Base-by-base conservation (phyloP, 2,329 filamentous ascomycete species). In the Fusarium redolens region DNA sequence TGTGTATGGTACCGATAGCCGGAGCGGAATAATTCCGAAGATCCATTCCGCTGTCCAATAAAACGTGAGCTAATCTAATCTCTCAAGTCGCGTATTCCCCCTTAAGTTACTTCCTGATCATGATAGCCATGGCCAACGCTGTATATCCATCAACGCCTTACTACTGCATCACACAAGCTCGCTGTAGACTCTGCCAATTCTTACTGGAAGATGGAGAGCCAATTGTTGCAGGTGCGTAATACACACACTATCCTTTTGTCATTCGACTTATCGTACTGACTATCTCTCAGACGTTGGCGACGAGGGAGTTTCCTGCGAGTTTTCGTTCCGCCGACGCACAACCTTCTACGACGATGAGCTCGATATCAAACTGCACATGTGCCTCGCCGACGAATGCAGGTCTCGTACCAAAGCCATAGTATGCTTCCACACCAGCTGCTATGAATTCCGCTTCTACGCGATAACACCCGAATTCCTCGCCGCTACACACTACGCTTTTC, bases 141-240 rank as follows among this genome's bases (percentile, higher is more conserved):
- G 15, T 31, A 47, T 7, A 31, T 47, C 17, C 25, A 31, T 31
- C 37, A 22, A 30, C 51, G 35, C 51, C 51, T 22, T 54, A 54
- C 48, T 56, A 47, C 43, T 68, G 64, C 61, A 65, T 71, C 37
- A 65, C 61, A 13, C 35, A 71, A 48, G 68, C 64, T 33, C 64
- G 60, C 11, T 65, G 57, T 40, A 65, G 64, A 45, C 43, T 65
- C 7, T 71, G 68, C 22, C 61, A 71, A 31, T 68, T 68, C 28
- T 9, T 7, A 12, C 37, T 65, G n/a, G 38, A 8, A 1, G 60
- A 62, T 11, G 35, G 48, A 35, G 68, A 68, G 33, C 40, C 25
- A 11, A 35, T 71, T 35, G 25, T 25, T 45, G 56, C 48, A 52
- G 61, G 64, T 65, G 62, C 30, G 52, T 25, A 47, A 47, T 30